Evolutionary conservation across 805 yeast species (phyloP).

Genomic region (Ogataea glucozyma): DNA sequence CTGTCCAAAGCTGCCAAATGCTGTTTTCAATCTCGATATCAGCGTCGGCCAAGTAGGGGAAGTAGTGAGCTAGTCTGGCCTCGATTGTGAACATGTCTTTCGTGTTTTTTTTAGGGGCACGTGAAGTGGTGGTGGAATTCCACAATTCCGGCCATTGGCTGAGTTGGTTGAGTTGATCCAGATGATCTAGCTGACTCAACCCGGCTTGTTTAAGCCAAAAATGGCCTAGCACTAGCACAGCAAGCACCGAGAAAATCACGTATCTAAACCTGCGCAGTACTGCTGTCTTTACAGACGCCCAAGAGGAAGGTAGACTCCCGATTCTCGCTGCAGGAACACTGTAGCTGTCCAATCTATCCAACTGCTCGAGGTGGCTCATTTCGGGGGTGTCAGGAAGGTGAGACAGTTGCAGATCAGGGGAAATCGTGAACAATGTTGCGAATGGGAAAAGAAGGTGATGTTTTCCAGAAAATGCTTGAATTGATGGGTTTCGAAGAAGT

Average conservation of each 20-base stretch:
- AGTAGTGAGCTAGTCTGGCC: conserved; percentile 24
- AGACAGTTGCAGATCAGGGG: too few species aligned
- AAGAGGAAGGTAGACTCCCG: not conserved
- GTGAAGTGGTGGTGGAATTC: not conserved
- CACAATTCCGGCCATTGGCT: too few species aligned
- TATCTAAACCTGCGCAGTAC: conserved; percentile 16
- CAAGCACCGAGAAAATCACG: conserved; percentile 9
- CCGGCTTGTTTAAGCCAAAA: not conserved
- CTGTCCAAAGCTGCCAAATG: conserved; percentile 34
- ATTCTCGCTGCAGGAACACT: not conserved
- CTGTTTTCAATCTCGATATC: conserved; percentile 29
- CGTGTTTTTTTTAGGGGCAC: conserved; percentile 24
- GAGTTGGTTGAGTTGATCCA: too few species aligned
- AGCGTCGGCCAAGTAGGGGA: conserved; percentile 29
- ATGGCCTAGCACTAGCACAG: conserved; percentile 9
- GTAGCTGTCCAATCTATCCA: not conserved
- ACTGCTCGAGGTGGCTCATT: too few species aligned
- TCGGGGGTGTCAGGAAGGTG: too few species aligned
- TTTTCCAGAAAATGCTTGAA: too few species aligned
- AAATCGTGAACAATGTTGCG: too few species aligned
- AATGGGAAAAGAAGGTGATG: too few species aligned
- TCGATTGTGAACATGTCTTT: conserved; percentile 31
- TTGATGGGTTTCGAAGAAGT: too few species aligned
- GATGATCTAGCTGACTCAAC: too few species aligned
- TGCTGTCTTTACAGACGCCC: too few species aligned